Evolutionary conservation across 2,329 filamentous ascomycete species (phyloP).

Genomic region (Cytospora schulzeri): DNA sequence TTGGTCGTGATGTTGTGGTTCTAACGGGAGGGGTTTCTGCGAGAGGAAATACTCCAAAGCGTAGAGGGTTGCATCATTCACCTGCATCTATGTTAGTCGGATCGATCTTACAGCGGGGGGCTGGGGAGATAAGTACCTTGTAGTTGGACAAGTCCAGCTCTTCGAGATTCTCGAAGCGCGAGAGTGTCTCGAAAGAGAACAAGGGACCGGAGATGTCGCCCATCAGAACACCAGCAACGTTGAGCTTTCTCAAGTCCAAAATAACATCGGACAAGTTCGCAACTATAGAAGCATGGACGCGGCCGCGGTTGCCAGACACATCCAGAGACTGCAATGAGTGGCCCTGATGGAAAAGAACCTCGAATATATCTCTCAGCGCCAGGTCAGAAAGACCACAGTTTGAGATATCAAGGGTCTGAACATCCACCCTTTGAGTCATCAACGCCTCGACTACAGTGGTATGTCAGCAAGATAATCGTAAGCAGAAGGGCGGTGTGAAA

Average conservation of each 20-base stretch:
- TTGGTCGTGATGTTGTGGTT: constrained; percentile 1
- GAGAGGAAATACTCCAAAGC: constrained; percentile 50
- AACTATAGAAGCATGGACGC: constrained; percentile 51
- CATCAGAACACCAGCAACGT: constrained; percentile 54
- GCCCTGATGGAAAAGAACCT: constrained; percentile 48
- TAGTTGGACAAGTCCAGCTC: constrained; percentile 58
- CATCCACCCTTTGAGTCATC: constrained; percentile 37
- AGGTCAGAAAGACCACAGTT: constrained; percentile 54
- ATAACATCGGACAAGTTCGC: constrained; percentile 48
- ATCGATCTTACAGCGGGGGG: neutral
- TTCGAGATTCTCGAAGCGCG: constrained; percentile 49
- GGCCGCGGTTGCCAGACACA: constrained; percentile 55
- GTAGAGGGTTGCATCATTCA: constrained; percentile 52
- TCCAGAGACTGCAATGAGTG: constrained; percentile 51
- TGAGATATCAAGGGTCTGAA: constrained; percentile 54
- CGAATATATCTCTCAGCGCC: constrained; percentile 51
- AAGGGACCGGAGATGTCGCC: constrained; percentile 48
- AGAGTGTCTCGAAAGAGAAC: constrained; percentile 48
- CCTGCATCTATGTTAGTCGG: constrained; percentile 34
- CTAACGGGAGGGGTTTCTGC: constrained; percentile 20
- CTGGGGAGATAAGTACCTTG: constrained; percentile 42
- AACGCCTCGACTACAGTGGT: constrained; percentile 33
- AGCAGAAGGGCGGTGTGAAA: neutral
- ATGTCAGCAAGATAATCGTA: constrained; percentile 24
- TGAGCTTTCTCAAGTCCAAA: constrained; percentile 48